Base-by-base conservation (phyloP, 108 stramenopile species). In the Asterionellopsis glacialis region DNA sequence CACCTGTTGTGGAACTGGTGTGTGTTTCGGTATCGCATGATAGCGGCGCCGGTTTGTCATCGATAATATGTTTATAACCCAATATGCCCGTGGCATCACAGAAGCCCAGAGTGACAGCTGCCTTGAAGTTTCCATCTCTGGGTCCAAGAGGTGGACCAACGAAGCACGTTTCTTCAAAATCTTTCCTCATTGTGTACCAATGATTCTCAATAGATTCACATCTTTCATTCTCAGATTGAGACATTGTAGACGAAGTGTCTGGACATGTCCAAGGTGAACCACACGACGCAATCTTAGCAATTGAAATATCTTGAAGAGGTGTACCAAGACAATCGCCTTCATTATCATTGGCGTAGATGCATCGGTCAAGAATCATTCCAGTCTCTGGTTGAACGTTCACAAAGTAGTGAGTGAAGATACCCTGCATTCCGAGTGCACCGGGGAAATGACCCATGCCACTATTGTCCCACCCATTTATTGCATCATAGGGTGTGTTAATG, bases 401-500 rank as follows among this genome's bases (percentile, higher is more conserved):
- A 44, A 11, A 11, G 43, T 44, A 44, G 43, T 44, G 14, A 11
- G 43, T 44, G 12, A 44, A 44, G 43, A 14, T 14, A 14, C 55
- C 55, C n/a, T 38, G 23, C 25, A n/a, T 11, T 11, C 55, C 55
- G 13, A 56, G 24, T 13, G 27, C 55, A 11, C 55, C 24, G 11
- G 23, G 12, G 28, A 56, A 56, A 28, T 38, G 25, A 27, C 13
- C 28, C 16, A 56, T 38, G 11, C 55, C 55, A 11, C 21, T 13
- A 21, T 10, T 12, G 14, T 56, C 21, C 55, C 55, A 56, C 9
- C 55, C 55, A 13, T 19, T 56, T 9, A 11, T 56, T 33, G 24
- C 25, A 21, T 23, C 25, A 16, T 27, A 56, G 13, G 21, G 11
- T 15, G 27, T 33, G 11, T 26, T 14, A 11, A 9, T 56, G 55